Evolutionary conservation across 2,329 filamentous ascomycete genomes (phyloP).

Genomic region (Onygenales sp.): DNA sequence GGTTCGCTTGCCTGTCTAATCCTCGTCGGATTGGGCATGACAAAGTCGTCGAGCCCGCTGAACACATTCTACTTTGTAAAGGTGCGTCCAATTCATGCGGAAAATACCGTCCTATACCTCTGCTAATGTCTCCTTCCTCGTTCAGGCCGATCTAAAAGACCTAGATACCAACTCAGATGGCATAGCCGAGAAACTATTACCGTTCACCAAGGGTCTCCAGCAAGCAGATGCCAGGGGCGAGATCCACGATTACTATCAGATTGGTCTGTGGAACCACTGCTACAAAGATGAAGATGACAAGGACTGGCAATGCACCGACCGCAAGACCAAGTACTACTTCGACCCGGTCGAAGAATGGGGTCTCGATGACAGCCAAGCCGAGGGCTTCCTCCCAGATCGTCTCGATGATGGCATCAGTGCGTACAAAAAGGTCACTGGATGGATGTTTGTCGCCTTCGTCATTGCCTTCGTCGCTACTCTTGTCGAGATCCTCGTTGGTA

Average conservation of each 20-base stretch:
- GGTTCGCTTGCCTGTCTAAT: constrained; percentile 62
- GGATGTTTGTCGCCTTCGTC: constrained; percentile 75
- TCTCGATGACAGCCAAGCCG: constrained; percentile 40
- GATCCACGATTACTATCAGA: constrained; percentile 68
- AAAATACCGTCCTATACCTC: constrained; percentile 5
- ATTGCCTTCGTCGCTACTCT: constrained; percentile 61
- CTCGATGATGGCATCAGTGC: constrained; percentile 58
- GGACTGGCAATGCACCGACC: constrained; percentile 56
- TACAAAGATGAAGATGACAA: constrained; percentile 43
- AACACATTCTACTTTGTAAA: constrained; percentile 48
- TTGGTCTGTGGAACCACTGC: constrained; percentile 87
- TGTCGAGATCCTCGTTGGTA: constrained; percentile 64
- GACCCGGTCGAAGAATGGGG: constrained; percentile 58
- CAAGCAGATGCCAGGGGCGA: constrained; percentile 34
- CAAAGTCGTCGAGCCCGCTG: constrained; percentile 37
- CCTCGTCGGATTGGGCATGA: constrained; percentile 49
- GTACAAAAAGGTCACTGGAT: constrained; percentile 66
- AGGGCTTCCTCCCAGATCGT: constrained; percentile 51
- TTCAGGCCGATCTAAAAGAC: constrained; percentile 53
- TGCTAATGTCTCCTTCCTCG: constrained; percentile 24
- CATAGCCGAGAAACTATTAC: constrained; percentile 27
- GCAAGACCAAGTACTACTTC: constrained; percentile 68
- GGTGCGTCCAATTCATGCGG: constrained; percentile 21
- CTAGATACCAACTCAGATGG: constrained; percentile 43
- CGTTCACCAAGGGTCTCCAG: constrained; percentile 22